Percentiles rank a stretch among this genome's conserved stretches.
phyloP scores from a whole-genome alignment of 352 stramenopile species.

The Pythium plurisporium region DNA sequence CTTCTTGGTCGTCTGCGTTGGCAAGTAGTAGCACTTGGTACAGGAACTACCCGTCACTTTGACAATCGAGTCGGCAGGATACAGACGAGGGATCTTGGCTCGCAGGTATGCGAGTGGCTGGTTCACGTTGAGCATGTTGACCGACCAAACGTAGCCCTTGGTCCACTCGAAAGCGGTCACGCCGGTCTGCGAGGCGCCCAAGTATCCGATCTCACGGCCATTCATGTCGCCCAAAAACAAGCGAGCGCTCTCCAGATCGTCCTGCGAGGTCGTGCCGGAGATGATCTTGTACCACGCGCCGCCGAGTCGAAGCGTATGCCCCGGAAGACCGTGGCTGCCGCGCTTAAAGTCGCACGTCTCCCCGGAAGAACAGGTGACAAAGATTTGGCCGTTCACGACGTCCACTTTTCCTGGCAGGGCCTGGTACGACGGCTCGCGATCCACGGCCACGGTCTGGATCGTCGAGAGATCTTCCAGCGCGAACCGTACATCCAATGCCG shows the following conservation, averaged over 20 bases:
- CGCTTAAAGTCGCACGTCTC: slow-evolving; percentile 50
- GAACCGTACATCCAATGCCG: slow-evolving; percentile 54
- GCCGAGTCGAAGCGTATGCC: slow-evolving; percentile 47
- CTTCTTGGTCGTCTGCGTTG: slow-evolving; percentile 46
- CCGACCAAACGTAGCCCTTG: slow-evolving; percentile 65
- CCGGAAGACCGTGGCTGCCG: slow-evolving; percentile 54
- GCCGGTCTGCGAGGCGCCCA: slow-evolving; percentile 29
- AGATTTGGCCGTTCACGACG: slow-evolving; percentile 53
- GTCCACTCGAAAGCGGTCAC: slow-evolving; percentile 65
- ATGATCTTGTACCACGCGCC: slow-evolving; percentile 70
- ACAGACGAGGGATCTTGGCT: slow-evolving; percentile 52
- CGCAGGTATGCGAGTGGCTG: slow-evolving; percentile 39
- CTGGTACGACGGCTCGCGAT: slow-evolving; percentile 41
- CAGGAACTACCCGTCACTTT: slow-evolving; percentile 38
- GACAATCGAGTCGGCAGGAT: slow-evolving; percentile 38
- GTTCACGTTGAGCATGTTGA: slow-evolving; percentile 45
- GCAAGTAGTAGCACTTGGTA: slow-evolving; percentile 67
- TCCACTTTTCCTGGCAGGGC: slow-evolving; percentile 46
- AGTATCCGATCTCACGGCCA: slow-evolving; percentile 50
- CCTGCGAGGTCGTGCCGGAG: slow-evolving; percentile 32
- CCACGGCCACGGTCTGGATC: slow-evolving; percentile 51
- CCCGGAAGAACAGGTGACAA: slow-evolving; percentile 42
- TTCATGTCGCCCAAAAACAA: slow-evolving; percentile 66
- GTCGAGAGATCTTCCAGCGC: slow-evolving; percentile 57
- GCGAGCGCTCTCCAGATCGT: slow-evolving; percentile 30